Evolutionary conservation across 305 asterid species (phyloP), one percentile per base, ranked within the genome.

Genomic region (Fraxinus xanthoxyloides): DNA sequence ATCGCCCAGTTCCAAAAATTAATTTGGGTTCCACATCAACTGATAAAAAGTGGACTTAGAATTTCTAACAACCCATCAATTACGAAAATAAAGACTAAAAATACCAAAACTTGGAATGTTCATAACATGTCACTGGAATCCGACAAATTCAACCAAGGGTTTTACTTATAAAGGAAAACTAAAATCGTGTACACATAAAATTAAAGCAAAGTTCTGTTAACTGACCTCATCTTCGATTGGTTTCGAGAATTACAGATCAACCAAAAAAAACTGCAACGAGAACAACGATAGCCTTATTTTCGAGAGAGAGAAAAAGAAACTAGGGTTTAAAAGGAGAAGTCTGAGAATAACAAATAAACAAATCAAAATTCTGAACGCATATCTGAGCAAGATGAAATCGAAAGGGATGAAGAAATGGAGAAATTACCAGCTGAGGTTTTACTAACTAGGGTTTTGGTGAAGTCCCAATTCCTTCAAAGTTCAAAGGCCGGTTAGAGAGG

Each of bases 161-260:
- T 30, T 77, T 26, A 63, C 32, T 5, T 17, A 28, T 79, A 77
- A 31, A 12, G 40, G 28, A 77, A 24, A 36, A 43, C 36, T 51
- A 21, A 77, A 54, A 9, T 0, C 65, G 61, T 59, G 38, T 75
- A 8, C 78, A 72, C 76, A 75, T 72, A 46, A 83, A 77, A 54
- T 19, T 9, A 73, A 51, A 28, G 54, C 35, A 67, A 79, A 73
- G 63, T 34, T 24, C 2, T 28, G 38, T 1, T 26, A 67, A 69
- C 85, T 82, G 77, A 87, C 89, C 86, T 85, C 89, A 87, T 85
- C 15, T 81, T 77, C 83, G 17, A 56, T 61, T 77, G 15, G 31
- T 61, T 51, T 51, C 82, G 77, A 23, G 82, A 85, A 59, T 75
- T 80, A 10, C 77, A 5, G 38, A 67, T 28, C 35, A 23, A 24